Percentiles rank a stretch among this genome's conserved stretches.
phyloP scores from a whole-genome alignment of 805 yeast species.

The Lachancea waltii region DNA sequence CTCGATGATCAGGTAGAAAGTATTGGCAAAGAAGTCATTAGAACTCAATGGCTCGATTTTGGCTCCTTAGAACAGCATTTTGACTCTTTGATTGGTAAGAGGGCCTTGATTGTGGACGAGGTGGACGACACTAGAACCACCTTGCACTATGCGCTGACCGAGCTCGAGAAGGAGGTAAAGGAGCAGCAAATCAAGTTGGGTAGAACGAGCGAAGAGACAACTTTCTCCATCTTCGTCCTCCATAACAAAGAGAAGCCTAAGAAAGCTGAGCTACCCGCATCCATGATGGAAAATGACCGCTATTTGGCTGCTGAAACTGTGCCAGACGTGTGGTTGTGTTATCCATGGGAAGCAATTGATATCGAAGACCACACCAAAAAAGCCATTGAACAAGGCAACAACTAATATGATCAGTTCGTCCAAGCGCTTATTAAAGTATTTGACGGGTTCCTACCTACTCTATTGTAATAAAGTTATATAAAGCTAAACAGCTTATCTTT shows the following conservation, averaged over 20 bases:
- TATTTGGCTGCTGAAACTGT: constrained; percentile 72
- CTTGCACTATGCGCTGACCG: constrained; percentile 73
- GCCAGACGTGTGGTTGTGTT: constrained; percentile 78
- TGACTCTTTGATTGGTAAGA: constrained; percentile 74
- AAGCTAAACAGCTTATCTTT: not conserved
- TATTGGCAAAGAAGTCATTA: constrained; percentile 73
- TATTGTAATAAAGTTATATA: too few species aligned
- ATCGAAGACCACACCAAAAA: constrained; percentile 66
- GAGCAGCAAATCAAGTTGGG: constrained; percentile 55
- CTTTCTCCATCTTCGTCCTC: constrained; percentile 69
- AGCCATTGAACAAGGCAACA: constrained; percentile 64
- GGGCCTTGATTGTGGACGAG: constrained; percentile 77
- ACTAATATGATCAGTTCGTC: constrained; percentile 31
- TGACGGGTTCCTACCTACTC: too few species aligned
- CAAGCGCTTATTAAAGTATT: not conserved
- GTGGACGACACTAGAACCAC: constrained; percentile 92
- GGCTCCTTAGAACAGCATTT: constrained; percentile 62
- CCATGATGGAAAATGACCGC: constrained; percentile 54
- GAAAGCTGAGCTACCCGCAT: constrained; percentile 62
- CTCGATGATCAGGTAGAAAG: constrained; percentile 38
- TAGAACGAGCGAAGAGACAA: constrained; percentile 53
- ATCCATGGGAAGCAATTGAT: constrained; percentile 85
- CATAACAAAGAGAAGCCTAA: constrained; percentile 81
- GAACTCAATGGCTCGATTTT: constrained; percentile 89
- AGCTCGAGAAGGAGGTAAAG: constrained; percentile 52